Percentiles rank a stretch among this genome's conserved stretches.
These are phyloP conservation scores for Penicillium flavigenum DNA, from an alignment of 495 filamentous ascomycete species.

Conservation along the genomic window DNA sequence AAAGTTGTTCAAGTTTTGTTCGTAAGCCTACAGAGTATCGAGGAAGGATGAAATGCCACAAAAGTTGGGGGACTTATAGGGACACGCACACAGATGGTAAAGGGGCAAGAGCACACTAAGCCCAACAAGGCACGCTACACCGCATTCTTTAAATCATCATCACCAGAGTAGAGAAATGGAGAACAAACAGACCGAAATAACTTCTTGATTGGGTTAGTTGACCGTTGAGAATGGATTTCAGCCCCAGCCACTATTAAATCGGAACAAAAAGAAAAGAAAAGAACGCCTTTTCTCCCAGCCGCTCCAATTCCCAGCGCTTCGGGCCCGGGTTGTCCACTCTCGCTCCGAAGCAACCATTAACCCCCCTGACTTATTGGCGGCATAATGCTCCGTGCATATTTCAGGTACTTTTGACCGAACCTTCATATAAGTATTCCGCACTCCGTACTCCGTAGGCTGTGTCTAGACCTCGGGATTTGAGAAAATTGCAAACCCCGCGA, in stretches of 20 bases:
- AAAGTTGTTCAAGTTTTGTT: too few relatives aligned
- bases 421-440: neutral
- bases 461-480: slow-evolving; percentile 4
- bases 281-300: neutral
- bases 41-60: too few relatives aligned
- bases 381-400: neutral
- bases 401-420: slow-evolving; percentile 9
- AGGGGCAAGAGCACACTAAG: too few relatives aligned
- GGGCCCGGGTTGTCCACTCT: slow-evolving; percentile 11
- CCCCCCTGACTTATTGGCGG: slow-evolving; percentile 7
- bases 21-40: too few relatives aligned
- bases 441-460: neutral
- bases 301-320: slow-evolving; percentile 10
- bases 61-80: too few relatives aligned
- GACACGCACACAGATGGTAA: too few relatives aligned
- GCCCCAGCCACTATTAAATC: slow-evolving; percentile 5
- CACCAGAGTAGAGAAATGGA: neutral
- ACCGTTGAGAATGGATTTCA: slow-evolving; percentile 21
- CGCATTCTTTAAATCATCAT: too few relatives aligned
- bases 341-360: slow-evolving; percentile 4
- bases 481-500: slow-evolving; percentile 1
- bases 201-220: slow-evolving; percentile 19
- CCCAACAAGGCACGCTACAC: too few relatives aligned
- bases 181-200: neutral
- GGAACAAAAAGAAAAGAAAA: neutral